A percentile compares a stretch with the other conserved stretches of the same genome.
phyloP scores from a whole-genome alignment of 257 asterid genomes.

The Capsicum pubescens region DNA sequence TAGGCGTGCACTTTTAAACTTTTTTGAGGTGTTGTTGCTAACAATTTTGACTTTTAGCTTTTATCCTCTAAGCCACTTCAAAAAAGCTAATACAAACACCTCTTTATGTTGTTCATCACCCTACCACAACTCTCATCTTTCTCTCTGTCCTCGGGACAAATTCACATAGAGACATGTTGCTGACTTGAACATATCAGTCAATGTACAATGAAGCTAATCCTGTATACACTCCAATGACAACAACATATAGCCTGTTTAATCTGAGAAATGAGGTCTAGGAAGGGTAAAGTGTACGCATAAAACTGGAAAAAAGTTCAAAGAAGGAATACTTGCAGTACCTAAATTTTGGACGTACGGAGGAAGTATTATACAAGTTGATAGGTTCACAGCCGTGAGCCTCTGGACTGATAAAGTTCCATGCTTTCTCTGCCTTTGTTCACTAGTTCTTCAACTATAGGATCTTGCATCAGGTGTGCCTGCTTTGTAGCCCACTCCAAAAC shows the following conservation, averaged over 20 bases:
- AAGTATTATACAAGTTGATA: background rate
- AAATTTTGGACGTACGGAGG: background rate
- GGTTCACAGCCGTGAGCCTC: constrained; percentile 34
- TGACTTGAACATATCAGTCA: background rate
- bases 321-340: background rate
- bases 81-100: too few relatives aligned
- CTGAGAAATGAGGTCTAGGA: background rate
- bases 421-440: constrained; percentile 32
- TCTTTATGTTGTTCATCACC: background rate
- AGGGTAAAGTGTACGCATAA: background rate
- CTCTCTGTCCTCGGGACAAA: background rate
- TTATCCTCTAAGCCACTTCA: too few relatives aligned
- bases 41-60: too few relatives aligned
- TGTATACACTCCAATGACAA: background rate
- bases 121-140: background rate
- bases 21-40: too few relatives aligned
- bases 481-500: constrained; percentile 33
- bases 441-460: constrained; percentile 25
- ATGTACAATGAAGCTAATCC: background rate
- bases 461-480: constrained; percentile 33
- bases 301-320: background rate
- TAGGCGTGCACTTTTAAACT: too few relatives aligned
- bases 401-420: constrained; percentile 36
- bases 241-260: background rate
- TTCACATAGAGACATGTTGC: background rate